These are phyloP conservation scores for Rhodotorula sp. DNA, from an alignment of 1,284 basidiomycete genomes.

Conservation along the genomic window DNA sequence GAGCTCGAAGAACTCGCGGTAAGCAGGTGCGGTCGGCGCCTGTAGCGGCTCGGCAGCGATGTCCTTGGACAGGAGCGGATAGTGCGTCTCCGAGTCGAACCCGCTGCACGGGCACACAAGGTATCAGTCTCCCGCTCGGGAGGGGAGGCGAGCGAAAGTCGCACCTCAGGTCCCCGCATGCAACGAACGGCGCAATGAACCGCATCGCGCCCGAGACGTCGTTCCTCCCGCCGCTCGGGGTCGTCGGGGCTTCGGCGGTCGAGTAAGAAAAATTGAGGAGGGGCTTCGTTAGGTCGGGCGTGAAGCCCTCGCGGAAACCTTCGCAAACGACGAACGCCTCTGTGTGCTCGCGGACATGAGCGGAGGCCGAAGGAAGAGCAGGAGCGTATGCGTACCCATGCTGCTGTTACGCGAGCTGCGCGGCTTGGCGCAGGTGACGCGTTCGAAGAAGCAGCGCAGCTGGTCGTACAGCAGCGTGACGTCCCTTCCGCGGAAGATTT, in stretches of 20 bases:
- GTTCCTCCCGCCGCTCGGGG: constrained; percentile 12
- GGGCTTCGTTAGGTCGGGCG: constrained; percentile 44
- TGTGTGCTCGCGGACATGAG: constrained; percentile 37
- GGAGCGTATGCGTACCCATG: constrained; percentile 36
- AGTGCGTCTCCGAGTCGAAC: constrained; percentile 45
- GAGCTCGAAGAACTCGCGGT: constrained; percentile 42
- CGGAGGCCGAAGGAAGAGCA: background rate
- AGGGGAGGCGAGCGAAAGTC: background rate
- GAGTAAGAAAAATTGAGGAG: constrained; percentile 45
- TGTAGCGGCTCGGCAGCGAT: constrained; percentile 31
- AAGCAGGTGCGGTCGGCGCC: constrained; percentile 42
- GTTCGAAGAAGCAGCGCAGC: constrained; percentile 55
- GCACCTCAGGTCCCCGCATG: constrained; percentile 49
- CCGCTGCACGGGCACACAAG: constrained; percentile 19
- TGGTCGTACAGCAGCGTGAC: constrained; percentile 55
- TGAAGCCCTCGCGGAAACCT: constrained; percentile 53
- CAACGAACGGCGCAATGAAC: constrained; percentile 48
- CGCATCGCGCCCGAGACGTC: constrained; percentile 38
- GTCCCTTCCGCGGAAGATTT: constrained; percentile 60
- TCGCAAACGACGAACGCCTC: constrained; percentile 61
- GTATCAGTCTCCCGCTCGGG: background rate
- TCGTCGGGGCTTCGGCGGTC: constrained; percentile 1
- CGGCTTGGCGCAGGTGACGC: constrained; percentile 53
- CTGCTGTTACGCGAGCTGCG: constrained; percentile 49
- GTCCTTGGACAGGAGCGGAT: constrained; percentile 25